phyloP scores from a whole-genome alignment of 495 filamentous ascomycete species.

The Talaromyces liani region DNA sequence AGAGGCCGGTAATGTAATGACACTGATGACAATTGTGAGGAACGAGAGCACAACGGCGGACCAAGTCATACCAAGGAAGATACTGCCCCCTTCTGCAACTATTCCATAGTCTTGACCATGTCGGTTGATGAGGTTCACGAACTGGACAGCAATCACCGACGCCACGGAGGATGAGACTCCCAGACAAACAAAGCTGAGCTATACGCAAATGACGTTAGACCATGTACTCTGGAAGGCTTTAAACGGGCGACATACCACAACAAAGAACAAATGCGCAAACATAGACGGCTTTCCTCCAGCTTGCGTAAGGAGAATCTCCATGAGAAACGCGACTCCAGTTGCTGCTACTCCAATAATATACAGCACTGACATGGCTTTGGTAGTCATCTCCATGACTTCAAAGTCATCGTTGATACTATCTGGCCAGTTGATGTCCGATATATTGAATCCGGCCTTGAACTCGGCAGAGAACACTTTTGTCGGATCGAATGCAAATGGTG shows the following conservation, averaged over 20 bases:
- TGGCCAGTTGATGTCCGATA: conserved; percentile 54
- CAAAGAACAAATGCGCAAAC: conserved; percentile 35
- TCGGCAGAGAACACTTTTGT: conserved; percentile 45
- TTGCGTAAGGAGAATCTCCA: conserved; percentile 34
- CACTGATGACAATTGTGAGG: conserved; percentile 19
- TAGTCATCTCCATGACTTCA: conserved; percentile 37
- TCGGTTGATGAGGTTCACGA: conserved; percentile 49
- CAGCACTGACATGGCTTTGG: conserved; percentile 53
- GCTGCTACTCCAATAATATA: conserved; percentile 57
- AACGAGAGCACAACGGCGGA: conserved; percentile 43
- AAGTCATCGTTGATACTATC: conserved; percentile 54
- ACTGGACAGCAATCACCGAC: conserved; percentile 50
- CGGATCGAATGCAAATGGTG: conserved; percentile 53
- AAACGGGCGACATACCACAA: conserved; percentile 15
- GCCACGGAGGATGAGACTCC: conserved; percentile 58
- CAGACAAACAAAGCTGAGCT: conserved; percentile 41
- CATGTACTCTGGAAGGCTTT: not conserved
- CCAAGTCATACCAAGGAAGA: conserved; percentile 58
- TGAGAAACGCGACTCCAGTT: conserved; percentile 48
- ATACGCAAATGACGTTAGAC: not conserved
- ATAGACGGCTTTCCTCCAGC: conserved; percentile 26
- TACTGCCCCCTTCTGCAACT: conserved; percentile 43
- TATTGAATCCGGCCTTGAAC: conserved; percentile 43
- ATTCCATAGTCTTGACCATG: conserved; percentile 48
- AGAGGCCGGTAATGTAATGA: conserved; percentile 2